Conservation (phyloP, 2,329 filamentous ascomycete genomes). For the Emmonsiellopsis sp. region DNA sequence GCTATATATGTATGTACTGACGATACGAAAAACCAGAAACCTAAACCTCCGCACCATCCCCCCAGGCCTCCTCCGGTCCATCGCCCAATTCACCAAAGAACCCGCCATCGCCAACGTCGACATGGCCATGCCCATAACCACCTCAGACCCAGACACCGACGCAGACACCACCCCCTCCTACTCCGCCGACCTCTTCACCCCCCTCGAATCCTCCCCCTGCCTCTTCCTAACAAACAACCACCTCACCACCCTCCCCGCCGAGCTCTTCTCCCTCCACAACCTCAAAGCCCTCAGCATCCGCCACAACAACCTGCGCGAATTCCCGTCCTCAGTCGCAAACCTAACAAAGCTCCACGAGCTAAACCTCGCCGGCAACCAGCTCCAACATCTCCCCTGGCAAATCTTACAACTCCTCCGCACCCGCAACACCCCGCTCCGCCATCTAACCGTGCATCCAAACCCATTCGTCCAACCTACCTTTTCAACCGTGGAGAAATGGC, state of each 20-base stretch:
- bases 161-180: background rate
- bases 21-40: slow-evolving; percentile 18
- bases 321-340: slow-evolving; percentile 33
- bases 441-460: slow-evolving; percentile 32
- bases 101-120: slow-evolving; percentile 19
- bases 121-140: slow-evolving; percentile 27
- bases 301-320: slow-evolving; percentile 34
- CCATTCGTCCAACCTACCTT: slow-evolving; percentile 21
- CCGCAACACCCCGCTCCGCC: slow-evolving; percentile 28
- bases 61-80: slow-evolving; percentile 24
- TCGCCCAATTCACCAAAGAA: slow-evolving; percentile 33
- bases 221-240: slow-evolving; percentile 37
- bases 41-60: slow-evolving; percentile 24
- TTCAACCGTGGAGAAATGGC: slow-evolving; percentile 24
- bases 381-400: slow-evolving; percentile 37
- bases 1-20: background rate
- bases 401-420: slow-evolving; percentile 29
- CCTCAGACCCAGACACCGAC: slow-evolving; percentile 25
- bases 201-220: slow-evolving; percentile 33
- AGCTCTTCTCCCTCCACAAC: slow-evolving; percentile 33
- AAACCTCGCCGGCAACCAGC: slow-evolving; percentile 37
- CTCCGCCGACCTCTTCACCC: slow-evolving; percentile 28
- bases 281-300: slow-evolving; percentile 38
- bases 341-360: slow-evolving; percentile 34
- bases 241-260: slow-evolving; percentile 27